Evolutionary conservation across 768 basidiomycete species (phyloP).

Genomic region (Leccinum broughii): DNA sequence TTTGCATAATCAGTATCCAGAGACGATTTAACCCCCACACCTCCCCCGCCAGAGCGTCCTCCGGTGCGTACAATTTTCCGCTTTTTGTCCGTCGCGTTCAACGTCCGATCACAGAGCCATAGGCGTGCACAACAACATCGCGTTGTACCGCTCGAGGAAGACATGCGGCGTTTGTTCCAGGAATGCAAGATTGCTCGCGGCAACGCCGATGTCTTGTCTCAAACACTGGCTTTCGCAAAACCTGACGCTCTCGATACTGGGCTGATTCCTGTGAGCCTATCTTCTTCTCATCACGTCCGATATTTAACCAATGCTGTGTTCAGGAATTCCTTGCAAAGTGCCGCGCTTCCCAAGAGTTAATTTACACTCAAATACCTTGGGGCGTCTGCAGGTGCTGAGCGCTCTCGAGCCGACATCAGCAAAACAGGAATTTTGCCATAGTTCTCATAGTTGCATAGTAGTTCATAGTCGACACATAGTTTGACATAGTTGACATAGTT

Average conservation of each 20-base stretch:
- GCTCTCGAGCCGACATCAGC: conserved; percentile 46
- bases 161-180: conserved; percentile 77
- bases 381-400: conserved; percentile 82
- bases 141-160: conserved; percentile 76
- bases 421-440: no score
- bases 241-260: conserved; percentile 67
- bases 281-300: neutral
- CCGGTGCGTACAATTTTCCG: conserved; percentile 14
- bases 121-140: conserved; percentile 31
- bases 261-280: conserved; percentile 61
- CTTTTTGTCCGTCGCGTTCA: neutral
- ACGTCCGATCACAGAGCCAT: conserved; percentile 12
- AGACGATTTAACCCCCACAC: conserved; percentile 28
- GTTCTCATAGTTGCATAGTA: no score
- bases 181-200: conserved; percentile 84
- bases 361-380: conserved; percentile 86
- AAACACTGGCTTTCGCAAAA: conserved; percentile 67
- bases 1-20: conserved; percentile 37
- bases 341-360: conserved; percentile 77
- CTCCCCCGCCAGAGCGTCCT: conserved; percentile 28
- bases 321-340: conserved; percentile 87
- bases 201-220: conserved; percentile 73
- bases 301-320: neutral
- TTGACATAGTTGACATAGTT: no score
- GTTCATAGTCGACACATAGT: no score